These are phyloP conservation scores for Ustilago sp. DNA, from an alignment of 1,284 basidiomycete species.

Conservation along the genomic window DNA sequence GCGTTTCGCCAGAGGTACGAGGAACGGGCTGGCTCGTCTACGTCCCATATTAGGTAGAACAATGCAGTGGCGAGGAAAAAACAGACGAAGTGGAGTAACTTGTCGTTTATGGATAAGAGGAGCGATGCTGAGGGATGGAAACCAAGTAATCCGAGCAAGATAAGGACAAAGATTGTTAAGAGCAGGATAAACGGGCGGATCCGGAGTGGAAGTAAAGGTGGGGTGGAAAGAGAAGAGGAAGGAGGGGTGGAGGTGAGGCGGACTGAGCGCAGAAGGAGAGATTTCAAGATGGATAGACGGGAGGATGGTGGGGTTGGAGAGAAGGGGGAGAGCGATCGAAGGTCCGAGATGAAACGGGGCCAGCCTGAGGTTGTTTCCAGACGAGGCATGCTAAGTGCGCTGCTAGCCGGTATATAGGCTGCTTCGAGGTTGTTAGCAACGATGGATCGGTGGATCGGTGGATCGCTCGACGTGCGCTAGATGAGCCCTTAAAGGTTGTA, in stretches of 20 bases:
- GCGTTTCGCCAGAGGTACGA: constrained; percentile 87
- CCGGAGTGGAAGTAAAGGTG: constrained; percentile 50
- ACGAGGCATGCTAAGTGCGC: constrained; percentile 33
- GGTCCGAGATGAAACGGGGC: constrained; percentile 27
- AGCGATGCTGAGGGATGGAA: constrained; percentile 62
- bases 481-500: no score
- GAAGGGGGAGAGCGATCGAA: constrained; percentile 17
- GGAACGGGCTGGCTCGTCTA: constrained; percentile 77
- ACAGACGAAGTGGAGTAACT: constrained; percentile 84
- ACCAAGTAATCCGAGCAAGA: constrained; percentile 61
- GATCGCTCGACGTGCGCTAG: no score
- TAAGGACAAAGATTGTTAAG: constrained; percentile 53
- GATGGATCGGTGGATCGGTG: no score
- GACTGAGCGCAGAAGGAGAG: constrained; percentile 45
- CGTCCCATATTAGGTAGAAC: constrained; percentile 87
- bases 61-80: constrained; percentile 81
- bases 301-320: constrained; percentile 17
- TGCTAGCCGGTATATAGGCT: not conserved
- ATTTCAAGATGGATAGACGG: constrained; percentile 35
- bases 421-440: no score
- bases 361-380: constrained; percentile 47
- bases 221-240: not conserved
- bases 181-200: constrained; percentile 59
- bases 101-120: constrained; percentile 80
- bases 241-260: constrained; percentile 21